A percentile compares a stretch with the other conserved stretches of the same genome.
Conservation (phyloP, 2,329 filamentous ascomycete genomes). For the Colletotrichum sp. region DNA sequence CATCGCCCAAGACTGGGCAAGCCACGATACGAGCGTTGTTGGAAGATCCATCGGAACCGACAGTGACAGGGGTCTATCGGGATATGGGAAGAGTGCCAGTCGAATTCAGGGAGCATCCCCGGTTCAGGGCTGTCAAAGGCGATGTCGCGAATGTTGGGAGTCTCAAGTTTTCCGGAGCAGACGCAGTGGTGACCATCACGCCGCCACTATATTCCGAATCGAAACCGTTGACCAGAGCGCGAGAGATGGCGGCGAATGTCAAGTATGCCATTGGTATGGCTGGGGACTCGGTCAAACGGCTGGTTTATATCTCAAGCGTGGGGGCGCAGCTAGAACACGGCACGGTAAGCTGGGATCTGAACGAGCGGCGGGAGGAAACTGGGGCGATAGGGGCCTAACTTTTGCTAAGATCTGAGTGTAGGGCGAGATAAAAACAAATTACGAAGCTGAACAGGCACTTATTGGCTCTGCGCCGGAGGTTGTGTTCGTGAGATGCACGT, state of each 20-base stretch:
- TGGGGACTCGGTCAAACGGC: background rate
- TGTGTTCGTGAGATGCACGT: slow-evolving; percentile 25
- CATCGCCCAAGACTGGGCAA: slow-evolving; percentile 35
- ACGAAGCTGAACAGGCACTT: slow-evolving; percentile 27
- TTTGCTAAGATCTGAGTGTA: slow-evolving; percentile 1
- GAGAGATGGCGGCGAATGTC: slow-evolving; percentile 40
- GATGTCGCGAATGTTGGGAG: slow-evolving; percentile 30
- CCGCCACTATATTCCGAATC: slow-evolving; percentile 35
- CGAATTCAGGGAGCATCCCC: slow-evolving; percentile 30
- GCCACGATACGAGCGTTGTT: slow-evolving; percentile 33
- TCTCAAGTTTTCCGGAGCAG: slow-evolving; percentile 32
- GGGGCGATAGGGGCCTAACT: background rate
- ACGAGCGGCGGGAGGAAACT: rapidly evolving
- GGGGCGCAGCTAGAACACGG: slow-evolving; percentile 33
- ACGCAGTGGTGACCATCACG: slow-evolving; percentile 37
- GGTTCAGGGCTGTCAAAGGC: slow-evolving; percentile 33
- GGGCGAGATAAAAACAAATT: slow-evolving; percentile 31
- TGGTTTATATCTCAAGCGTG: slow-evolving; percentile 25
- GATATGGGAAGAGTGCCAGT: slow-evolving; percentile 30
- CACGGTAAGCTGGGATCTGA: slow-evolving; percentile 27
- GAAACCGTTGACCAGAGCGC: slow-evolving; percentile 28
- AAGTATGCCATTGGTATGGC: slow-evolving; percentile 32
- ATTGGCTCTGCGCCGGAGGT: slow-evolving; percentile 24
- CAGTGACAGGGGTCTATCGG: slow-evolving; percentile 34
- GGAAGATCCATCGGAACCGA: slow-evolving; percentile 19